Evolutionary conservation across 495 filamentous ascomycete genomes (phyloP).

Genomic region (Darksidea phi): DNA sequence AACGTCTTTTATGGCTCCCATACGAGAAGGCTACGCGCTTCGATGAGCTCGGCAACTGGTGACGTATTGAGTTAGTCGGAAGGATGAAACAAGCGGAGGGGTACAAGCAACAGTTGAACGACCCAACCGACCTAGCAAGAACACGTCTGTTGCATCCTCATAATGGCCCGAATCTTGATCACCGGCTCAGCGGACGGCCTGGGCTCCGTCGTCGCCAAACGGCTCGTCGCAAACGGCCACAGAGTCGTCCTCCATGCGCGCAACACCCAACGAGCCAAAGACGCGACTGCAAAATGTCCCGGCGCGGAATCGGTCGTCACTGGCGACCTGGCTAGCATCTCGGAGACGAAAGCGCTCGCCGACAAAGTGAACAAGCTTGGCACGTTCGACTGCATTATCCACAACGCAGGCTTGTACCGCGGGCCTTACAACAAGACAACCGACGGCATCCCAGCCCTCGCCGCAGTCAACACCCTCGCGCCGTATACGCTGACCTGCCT

Average conservation of each 20-base stretch:
- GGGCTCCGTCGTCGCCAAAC: conserved; percentile 52
- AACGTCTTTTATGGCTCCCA: too few relatives aligned
- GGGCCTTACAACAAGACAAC: conserved; percentile 30
- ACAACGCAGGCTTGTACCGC: conserved; percentile 54
- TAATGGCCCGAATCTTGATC: conserved; percentile 53
- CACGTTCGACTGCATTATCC: conserved; percentile 57
- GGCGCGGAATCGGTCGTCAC: conserved; percentile 52
- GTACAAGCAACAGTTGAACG: too few relatives aligned
- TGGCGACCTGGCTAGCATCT: conserved; percentile 52
- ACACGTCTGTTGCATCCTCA: not conserved
- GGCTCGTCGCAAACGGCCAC: conserved; percentile 54
- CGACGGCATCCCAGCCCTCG: conserved; percentile 53
- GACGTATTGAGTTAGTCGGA: too few relatives aligned
- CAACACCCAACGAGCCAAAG: conserved; percentile 50
- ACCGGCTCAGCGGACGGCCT: conserved; percentile 51
- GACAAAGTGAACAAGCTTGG: conserved; percentile 50
- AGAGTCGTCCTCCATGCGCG: conserved; percentile 58
- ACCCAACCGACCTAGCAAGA: too few relatives aligned
- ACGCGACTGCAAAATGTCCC: conserved; percentile 49
- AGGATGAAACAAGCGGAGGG: too few relatives aligned
- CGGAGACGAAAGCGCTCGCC: conserved; percentile 56
- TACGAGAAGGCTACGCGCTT: too few relatives aligned
- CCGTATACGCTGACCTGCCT: conserved; percentile 58
- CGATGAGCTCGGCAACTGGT: too few relatives aligned
- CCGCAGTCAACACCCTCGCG: conserved; percentile 58